Evolutionary conservation across 331 rosid species (phyloP).

Genomic region (Dryas integrifolia): DNA sequence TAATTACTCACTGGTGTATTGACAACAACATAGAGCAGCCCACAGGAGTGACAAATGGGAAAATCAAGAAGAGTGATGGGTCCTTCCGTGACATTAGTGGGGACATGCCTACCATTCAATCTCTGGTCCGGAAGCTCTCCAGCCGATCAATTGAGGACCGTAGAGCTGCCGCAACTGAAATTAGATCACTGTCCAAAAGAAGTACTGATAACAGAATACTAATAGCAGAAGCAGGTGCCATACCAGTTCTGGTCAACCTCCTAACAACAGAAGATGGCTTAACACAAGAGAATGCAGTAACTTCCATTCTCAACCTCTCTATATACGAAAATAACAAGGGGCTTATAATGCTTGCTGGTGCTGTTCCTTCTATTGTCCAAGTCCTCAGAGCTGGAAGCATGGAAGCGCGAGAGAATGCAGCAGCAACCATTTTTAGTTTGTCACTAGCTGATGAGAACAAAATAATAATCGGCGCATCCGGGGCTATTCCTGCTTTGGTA

Average conservation of each 20-base stretch:
- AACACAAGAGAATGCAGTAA: constrained; percentile 89
- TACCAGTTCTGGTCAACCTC: constrained; percentile 76
- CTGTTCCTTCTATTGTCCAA: constrained; percentile 87
- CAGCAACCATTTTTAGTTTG: constrained; percentile 91
- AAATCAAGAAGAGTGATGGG: constrained; percentile 81
- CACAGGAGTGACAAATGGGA: constrained; percentile 76
- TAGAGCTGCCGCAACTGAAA: constrained; percentile 71
- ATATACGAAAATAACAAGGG: constrained; percentile 89
- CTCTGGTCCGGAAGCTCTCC: constrained; percentile 66
- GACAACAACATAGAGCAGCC: constrained; percentile 81
- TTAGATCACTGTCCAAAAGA: constrained; percentile 86
- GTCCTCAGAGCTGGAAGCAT: constrained; percentile 86
- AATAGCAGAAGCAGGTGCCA: constrained; percentile 92
- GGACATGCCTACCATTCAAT: constrained; percentile 71
- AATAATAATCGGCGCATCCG: constrained; percentile 91
- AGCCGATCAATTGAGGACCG: constrained; percentile 64
- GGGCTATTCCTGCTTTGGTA: constrained; percentile 86
- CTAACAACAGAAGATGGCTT: constrained; percentile 66
- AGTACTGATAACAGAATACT: constrained; percentile 92
- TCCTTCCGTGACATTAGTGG: constrained; percentile 81
- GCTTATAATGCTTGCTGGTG: constrained; percentile 93
- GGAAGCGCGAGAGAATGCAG: constrained; percentile 94
- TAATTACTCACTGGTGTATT: constrained; percentile 81
- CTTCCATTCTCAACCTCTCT: constrained; percentile 90
- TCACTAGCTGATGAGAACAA: constrained; percentile 96